A percentile compares a stretch with the other conserved stretches of the same genome.
Conservation (phyloP, 371 early-diverging fungal genomes). For the Funneliformis caledonium region DNA sequence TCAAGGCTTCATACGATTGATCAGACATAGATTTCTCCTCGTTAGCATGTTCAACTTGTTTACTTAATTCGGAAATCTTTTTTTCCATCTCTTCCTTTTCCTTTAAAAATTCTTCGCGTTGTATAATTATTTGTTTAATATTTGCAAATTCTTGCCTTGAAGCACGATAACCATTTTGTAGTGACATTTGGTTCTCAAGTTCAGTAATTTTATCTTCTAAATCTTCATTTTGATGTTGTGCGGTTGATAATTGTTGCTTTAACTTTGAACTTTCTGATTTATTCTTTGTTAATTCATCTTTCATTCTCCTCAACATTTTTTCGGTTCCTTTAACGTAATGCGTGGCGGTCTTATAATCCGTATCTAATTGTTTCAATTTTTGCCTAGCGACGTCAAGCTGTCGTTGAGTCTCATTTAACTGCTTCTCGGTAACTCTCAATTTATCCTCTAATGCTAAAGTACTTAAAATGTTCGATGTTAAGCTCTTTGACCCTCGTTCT, state of each 20-base stretch:
- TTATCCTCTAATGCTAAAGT: neutral
- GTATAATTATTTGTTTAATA: neutral
- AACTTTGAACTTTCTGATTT: slow-evolving; percentile 40
- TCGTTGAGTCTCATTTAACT: neutral
- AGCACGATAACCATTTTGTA: slow-evolving; percentile 14
- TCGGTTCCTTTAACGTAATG: slow-evolving; percentile 50
- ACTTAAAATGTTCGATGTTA: neutral
- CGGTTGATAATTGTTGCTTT: slow-evolving; percentile 23
- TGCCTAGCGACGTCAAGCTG: slow-evolving; percentile 19
- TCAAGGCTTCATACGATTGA: slow-evolving; percentile 23
- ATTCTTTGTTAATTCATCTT: slow-evolving; percentile 45
- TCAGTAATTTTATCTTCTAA: slow-evolving; percentile 37
- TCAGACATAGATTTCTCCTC: slow-evolving; percentile 29
- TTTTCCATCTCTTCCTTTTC: slow-evolving; percentile 21
- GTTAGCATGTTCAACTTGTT: slow-evolving; percentile 2
- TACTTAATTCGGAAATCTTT: neutral
- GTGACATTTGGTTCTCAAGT: slow-evolving; percentile 16
- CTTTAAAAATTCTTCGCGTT: slow-evolving; percentile 5
- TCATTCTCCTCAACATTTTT: slow-evolving; percentile 45
- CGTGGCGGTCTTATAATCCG: slow-evolving; percentile 49
- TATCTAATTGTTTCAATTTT: slow-evolving; percentile 45
- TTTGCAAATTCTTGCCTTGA: slow-evolving; percentile 32
- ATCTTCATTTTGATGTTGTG: slow-evolving; percentile 41
- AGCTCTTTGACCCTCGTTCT: neutral
- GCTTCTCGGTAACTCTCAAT: neutral